phyloP scores from a whole-genome alignment of 345 rosid genomes.

The Hibiscus syriacus region DNA sequence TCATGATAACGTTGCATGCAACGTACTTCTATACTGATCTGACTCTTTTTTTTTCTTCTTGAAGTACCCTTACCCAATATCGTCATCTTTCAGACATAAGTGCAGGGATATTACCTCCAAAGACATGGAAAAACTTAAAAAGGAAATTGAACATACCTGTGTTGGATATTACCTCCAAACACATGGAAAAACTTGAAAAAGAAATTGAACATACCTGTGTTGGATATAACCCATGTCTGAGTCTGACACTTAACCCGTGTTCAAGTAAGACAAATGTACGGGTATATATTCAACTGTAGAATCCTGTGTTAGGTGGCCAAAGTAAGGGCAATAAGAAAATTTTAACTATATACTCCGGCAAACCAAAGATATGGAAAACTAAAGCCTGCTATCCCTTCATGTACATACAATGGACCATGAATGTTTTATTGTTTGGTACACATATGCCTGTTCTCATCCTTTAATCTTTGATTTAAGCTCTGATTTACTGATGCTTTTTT shows the following conservation, averaged over 20 bases:
- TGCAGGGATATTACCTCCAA: not conserved
- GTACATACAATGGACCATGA: not conserved
- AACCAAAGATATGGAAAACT: too few relatives aligned
- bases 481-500: not conserved
- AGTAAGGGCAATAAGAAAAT: not conserved
- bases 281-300: not conserved
- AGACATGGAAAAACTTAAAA: not conserved
- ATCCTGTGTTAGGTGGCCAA: not conserved
- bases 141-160: not conserved
- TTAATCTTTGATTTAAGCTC: not conserved
- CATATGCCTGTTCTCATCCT: not conserved
- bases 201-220: not conserved
- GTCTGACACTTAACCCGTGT: not conserved
- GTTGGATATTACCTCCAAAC: not conserved
- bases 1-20: not conserved
- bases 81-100: not conserved
- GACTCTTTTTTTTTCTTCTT: not conserved
- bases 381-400: not conserved
- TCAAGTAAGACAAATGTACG: too few relatives aligned
- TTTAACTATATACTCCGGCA: not conserved
- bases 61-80: not conserved
- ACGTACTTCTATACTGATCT: not conserved
- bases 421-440: not conserved
- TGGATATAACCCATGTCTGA: not conserved
- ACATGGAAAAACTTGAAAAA: not conserved